Base-by-base conservation (phyloP, 2,329 filamentous ascomycete species). In the Xylariaceae sp. region DNA sequence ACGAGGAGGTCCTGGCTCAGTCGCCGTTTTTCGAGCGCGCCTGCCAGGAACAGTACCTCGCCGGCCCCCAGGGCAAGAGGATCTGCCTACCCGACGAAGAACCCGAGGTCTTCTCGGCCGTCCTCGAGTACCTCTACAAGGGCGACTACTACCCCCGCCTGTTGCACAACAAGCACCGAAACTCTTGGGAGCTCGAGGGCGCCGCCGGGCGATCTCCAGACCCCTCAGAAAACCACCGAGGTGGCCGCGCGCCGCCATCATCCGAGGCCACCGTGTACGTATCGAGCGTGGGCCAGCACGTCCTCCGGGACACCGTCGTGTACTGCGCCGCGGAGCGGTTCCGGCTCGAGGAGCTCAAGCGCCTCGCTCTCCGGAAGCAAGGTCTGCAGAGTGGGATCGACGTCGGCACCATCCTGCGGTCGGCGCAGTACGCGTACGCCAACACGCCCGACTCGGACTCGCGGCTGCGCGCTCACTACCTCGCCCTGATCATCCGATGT, bases 101-200 rank as follows among this genome's bases (percentile, higher is more conserved):
- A 73, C 89, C 90, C 55, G 89, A 95, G 74, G 79, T 94, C 65
- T 87, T 96, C 68, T 94, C 89, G 64, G 90, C 86, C 60, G 76
- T 96, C 59, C 88, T 96, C 71, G 90, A 96, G 73, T 96, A 90
- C 66, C 81, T 96, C 54, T 96, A 96, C 83, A 95, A 94, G 74
- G 89, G 87, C 54, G 89, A 95, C 76, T 95, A 95, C 72, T 93
- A 87, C 67, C 90, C 90, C 42, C 87, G 89, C 66, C 76, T 96
- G 71, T 63, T 95, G 55, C 87, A 89, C 67, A 87, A 87, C 78
- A 89, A 87, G 76, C 83, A 83, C 66, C 85, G 81, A 63, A 84
- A 87, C 73, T 85, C 84, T 71, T 95, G 87, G 87, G 82, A 88
- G 64, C 87, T 95, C 70, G 89, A 95, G 78, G 85, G 87, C 65